Evolutionary conservation across 2,329 filamentous ascomycete genomes (phyloP).

Genomic region (Ceratocystis destructans): DNA sequence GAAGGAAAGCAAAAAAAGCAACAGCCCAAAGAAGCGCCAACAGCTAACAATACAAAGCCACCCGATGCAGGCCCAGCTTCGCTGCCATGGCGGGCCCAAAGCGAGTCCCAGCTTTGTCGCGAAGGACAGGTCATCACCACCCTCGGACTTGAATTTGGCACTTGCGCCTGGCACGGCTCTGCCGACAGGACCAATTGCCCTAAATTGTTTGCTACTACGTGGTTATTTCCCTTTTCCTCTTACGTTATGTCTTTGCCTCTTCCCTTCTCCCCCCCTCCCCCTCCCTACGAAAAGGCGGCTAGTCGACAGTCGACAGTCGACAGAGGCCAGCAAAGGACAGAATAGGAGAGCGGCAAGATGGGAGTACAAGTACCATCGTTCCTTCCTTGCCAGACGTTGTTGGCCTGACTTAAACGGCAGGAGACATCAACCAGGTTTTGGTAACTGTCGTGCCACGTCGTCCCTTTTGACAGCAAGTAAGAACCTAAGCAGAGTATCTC

Average conservation of each 20-base stretch:
- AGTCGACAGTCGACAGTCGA: no score
- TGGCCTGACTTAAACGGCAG: background rate
- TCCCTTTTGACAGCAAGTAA: background rate
- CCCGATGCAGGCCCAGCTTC: background rate
- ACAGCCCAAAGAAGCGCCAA: background rate
- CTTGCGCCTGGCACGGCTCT: background rate
- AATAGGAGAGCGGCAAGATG: background rate
- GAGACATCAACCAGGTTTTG: background rate
- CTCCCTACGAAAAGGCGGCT: no score
- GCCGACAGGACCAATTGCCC: background rate
- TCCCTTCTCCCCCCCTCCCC: no score
- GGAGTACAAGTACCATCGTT: background rate
- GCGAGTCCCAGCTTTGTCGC: background rate
- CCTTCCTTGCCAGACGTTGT: background rate
- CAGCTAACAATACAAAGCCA: background rate
- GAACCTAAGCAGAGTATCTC: background rate
- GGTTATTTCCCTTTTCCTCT: background rate
- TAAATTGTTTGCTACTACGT: background rate
- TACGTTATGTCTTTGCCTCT: background rate
- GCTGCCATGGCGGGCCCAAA: slow-evolving; percentile 2
- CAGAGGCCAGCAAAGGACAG: background rate
- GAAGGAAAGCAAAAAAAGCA: background rate
- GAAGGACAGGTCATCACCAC: background rate
- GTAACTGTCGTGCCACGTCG: background rate
- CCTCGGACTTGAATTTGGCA: background rate